A percentile compares a stretch with the other conserved stretches of the same genome.
Evolutionary conservation across 2,329 filamentous ascomycete genomes (phyloP).

Genomic region (Acephala macrosclerotiorum): DNA sequence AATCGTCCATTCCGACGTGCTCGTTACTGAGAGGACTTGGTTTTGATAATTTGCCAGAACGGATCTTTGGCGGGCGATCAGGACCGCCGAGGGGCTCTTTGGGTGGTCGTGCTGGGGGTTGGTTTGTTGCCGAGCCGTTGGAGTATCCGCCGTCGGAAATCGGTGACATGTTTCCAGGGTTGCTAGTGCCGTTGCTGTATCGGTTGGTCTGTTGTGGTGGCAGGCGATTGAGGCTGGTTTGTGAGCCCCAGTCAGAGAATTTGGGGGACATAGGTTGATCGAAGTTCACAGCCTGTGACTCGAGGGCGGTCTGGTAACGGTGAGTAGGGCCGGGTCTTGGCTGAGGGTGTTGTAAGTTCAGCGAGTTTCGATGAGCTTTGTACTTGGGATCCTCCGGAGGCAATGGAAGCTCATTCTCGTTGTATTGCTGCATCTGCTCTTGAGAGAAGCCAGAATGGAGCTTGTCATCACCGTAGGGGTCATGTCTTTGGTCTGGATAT

Average conservation of each 20-base stretch:
- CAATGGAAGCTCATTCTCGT: constrained; percentile 39
- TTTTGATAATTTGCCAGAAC: constrained; percentile 60
- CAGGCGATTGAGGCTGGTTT: constrained; percentile 61
- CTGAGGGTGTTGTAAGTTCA: constrained; percentile 82
- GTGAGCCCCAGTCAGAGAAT: constrained; percentile 70
- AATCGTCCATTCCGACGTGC: constrained; percentile 45
- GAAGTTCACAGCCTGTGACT: constrained; percentile 75
- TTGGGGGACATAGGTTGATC: constrained; percentile 64
- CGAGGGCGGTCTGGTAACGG: constrained; percentile 76
- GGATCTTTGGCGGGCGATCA: constrained; percentile 55
- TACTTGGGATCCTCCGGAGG: constrained; percentile 75
- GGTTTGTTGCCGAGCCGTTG: constrained; percentile 44
- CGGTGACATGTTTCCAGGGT: constrained; percentile 40
- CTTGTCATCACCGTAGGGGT: constrained; percentile 67
- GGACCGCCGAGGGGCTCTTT: constrained; percentile 66
- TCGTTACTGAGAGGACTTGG: constrained; percentile 64
- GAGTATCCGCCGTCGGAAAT: constrained; percentile 43
- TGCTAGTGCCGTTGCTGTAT: constrained; percentile 45
- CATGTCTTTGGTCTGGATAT: constrained; percentile 63
- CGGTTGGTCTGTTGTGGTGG: constrained; percentile 61
- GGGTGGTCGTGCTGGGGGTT: constrained; percentile 62
- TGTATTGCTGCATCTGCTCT: constrained; percentile 48
- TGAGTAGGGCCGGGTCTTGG: constrained; percentile 77
- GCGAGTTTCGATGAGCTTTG: constrained; percentile 80
- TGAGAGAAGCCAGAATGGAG: constrained; percentile 64